A percentile compares a stretch with the other conserved stretches of the same genome.
These are phyloP conservation scores for Umbellularia californica DNA, from an alignment of 164 flowering plant genomes.

Conservation along the genomic window DNA sequence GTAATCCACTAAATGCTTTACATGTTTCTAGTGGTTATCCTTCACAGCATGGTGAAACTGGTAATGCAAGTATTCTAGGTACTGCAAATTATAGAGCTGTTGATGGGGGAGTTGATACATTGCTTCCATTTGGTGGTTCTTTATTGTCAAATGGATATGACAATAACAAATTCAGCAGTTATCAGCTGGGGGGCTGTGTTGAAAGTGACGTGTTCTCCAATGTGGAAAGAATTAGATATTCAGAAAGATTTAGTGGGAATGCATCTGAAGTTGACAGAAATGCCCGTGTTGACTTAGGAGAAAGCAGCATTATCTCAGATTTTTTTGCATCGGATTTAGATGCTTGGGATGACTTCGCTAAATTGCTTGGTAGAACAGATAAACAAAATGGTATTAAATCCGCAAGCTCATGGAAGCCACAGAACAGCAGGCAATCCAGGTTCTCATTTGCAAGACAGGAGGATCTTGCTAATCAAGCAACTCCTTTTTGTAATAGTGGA, in stretches of 20 bases:
- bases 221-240: slow-evolving; percentile 22
- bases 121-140: slow-evolving; percentile 15
- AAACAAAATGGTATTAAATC: slow-evolving; percentile 18
- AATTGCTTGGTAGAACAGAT: slow-evolving; percentile 30
- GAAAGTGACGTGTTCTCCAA: slow-evolving; percentile 18
- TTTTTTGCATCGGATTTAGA: slow-evolving; percentile 50
- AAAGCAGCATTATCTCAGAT: slow-evolving; percentile 50
- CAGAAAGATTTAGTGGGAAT: slow-evolving; percentile 19
- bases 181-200: slow-evolving; percentile 16
- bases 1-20: neutral
- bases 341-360: slow-evolving; percentile 40
- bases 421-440: slow-evolving; percentile 35
- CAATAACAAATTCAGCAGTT: slow-evolving; percentile 17
- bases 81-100: neutral
- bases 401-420: slow-evolving; percentile 26
- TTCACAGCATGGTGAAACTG: neutral
- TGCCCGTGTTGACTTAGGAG: slow-evolving; percentile 30
- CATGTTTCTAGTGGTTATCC: neutral
- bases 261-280: slow-evolving; percentile 9
- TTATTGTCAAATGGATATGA: slow-evolving; percentile 15
- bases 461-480: slow-evolving; percentile 22
- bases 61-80: neutral
- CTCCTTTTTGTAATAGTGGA: slow-evolving; percentile 15
- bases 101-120: neutral
- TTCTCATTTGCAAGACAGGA: slow-evolving; percentile 54